A percentile compares a stretch with the other conserved stretches of the same genome.
These are phyloP conservation scores for Pythium volutum DNA, from an alignment of 352 stramenopile genomes.

Conservation along the genomic window DNA sequence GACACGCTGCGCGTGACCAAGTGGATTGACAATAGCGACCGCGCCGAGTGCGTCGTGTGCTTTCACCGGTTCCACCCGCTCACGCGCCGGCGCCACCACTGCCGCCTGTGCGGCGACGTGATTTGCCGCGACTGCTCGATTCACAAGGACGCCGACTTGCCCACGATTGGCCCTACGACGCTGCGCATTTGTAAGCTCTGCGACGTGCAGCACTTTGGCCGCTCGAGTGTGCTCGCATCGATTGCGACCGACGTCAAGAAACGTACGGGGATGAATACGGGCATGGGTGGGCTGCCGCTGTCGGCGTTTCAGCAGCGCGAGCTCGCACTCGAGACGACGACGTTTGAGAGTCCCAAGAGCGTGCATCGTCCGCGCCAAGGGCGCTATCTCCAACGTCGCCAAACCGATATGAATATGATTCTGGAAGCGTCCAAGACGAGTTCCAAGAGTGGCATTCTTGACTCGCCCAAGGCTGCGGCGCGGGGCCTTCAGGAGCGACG, in stretches of 20 bases:
- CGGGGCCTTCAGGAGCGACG: not conserved
- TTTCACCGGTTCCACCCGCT: slow-evolving; percentile 66
- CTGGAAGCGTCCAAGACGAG: slow-evolving; percentile 8
- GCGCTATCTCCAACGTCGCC: not conserved
- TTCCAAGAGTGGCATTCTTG: not conserved
- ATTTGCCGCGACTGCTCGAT: slow-evolving; percentile 75
- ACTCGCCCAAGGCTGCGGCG: not conserved
- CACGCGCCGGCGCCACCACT: slow-evolving; percentile 66
- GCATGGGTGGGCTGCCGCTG: not conserved
- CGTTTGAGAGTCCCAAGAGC: slow-evolving; percentile 12
- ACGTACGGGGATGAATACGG: not conserved
- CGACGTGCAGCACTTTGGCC: slow-evolving; percentile 32
- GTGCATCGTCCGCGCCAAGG: not conserved
- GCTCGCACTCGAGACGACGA: slow-evolving; percentile 12
- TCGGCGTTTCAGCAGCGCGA: slow-evolving; percentile 9
- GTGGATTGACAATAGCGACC: slow-evolving; percentile 58
- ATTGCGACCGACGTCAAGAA: slow-evolving; percentile 24
- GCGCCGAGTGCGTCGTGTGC: slow-evolving; percentile 58
- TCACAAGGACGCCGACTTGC: slow-evolving; percentile 67
- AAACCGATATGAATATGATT: slow-evolving; percentile 10
- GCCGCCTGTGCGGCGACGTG: slow-evolving; percentile 69
- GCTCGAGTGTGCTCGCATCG: slow-evolving; percentile 20
- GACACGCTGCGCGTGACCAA: slow-evolving; percentile 46
- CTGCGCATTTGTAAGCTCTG: slow-evolving; percentile 67
- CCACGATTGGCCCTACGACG: slow-evolving; percentile 56